Percentiles rank a stretch among this genome's conserved stretches.
phyloP scores from a whole-genome alignment of 2,329 filamentous ascomycete genomes.

The Beauveria sp. region DNA sequence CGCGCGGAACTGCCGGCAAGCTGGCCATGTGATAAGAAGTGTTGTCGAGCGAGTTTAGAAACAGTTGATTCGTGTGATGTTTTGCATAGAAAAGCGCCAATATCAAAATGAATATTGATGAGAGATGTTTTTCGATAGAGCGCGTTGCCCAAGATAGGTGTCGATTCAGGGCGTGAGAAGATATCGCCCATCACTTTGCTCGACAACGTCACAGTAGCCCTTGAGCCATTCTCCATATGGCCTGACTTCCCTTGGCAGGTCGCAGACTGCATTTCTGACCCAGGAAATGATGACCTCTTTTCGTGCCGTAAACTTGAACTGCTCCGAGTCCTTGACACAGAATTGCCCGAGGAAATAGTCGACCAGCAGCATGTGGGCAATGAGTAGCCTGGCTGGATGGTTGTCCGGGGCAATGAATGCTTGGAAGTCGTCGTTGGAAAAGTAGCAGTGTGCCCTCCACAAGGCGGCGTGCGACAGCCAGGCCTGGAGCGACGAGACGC shows the following conservation, averaged over 20 bases:
- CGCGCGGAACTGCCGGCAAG: no score
- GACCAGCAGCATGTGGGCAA: slow-evolving; percentile 29
- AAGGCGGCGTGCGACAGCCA: slow-evolving; percentile 18
- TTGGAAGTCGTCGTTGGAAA: slow-evolving; percentile 23
- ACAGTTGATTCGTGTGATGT: no score
- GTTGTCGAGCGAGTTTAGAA: no score
- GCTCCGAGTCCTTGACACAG: slow-evolving; percentile 16
- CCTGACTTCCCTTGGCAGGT: slow-evolving; percentile 15
- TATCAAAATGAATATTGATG: not conserved
- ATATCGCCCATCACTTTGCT: slow-evolving; percentile 20
- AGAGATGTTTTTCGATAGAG: no score
- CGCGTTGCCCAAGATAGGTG: not conserved
- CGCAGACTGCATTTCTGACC: slow-evolving; percentile 16
- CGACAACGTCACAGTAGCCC: slow-evolving; percentile 18
- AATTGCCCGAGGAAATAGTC: slow-evolving; percentile 23
- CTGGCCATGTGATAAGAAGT: no score
- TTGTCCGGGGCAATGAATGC: slow-evolving; percentile 24
- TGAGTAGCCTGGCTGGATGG: slow-evolving; percentile 25
- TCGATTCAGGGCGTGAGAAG: slow-evolving; percentile 19
- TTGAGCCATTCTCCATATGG: slow-evolving; percentile 16
- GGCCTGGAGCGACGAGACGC: slow-evolving; percentile 16
- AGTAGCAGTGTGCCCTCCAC: slow-evolving; percentile 16
- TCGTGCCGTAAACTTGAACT: slow-evolving; percentile 18
- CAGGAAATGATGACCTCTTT: slow-evolving; percentile 20
- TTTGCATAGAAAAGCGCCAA: no score